Base-by-base conservation (phyloP, 1,284 basidiomycete genomes). In the Trichosporon inkin region DNA sequence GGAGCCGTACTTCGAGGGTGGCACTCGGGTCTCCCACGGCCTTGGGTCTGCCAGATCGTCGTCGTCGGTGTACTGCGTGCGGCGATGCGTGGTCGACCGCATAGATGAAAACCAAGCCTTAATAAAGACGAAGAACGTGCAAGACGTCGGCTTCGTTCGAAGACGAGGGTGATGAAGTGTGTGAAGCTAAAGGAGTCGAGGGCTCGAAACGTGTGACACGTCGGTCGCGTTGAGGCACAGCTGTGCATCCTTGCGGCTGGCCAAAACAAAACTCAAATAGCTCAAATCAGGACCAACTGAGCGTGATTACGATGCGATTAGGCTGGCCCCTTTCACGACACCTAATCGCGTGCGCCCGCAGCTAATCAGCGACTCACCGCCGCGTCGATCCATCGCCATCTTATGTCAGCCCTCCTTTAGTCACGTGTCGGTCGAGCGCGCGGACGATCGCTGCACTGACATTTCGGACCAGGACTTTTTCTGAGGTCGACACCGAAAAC, bases 11-110 rank as follows among this genome's bases (percentile, higher is more conserved):
- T 60, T 60, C 16, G 66, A 64, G 10, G 63, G 62, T 44, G 70
- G 66, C 13, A 64, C 64, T 49, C 71, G 60, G 2, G 69, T 70
- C 67, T 76, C 73, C 74, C 74, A 76, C 41, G 74, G 74, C 56
- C 71, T 55, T 17, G 73, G 73, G 62, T 76, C 74, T 22, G 69
- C 62, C 16, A 75, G 58, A 51, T 74, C 70, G 63, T 69, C 66
- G 60, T 67, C 67, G 64, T 69, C 68, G 53, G 63, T 62, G 36
- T 61, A 56, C 28, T 62, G 58, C 32, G 62, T 60, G 55, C 63
- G 63, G 32, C 63, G 63, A 62, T 64, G 60, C 28, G 60, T 60
- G 22, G 63, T 60, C 63, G 63, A 64, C 63, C 53, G 60, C 63
- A 64, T 64, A 49, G 17, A 38, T n/a, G 6, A 49, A 34, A 57